Evolutionary conservation across 495 filamentous ascomycete genomes (phyloP), one percentile per base, ranked within the genome.

Genomic region (Saxispiralis lemnorum): DNA sequence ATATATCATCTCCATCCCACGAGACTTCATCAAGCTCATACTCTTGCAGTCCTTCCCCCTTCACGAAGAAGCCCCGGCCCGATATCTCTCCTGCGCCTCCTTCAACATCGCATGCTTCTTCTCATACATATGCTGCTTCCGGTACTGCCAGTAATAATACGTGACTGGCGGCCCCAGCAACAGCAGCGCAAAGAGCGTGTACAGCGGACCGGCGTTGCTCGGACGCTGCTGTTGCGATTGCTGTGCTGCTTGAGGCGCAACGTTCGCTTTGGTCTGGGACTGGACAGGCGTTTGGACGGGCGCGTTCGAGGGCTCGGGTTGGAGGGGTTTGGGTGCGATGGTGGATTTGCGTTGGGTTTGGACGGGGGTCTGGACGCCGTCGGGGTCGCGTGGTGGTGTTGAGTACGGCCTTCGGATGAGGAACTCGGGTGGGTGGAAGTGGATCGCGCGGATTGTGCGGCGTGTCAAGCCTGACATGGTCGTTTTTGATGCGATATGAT

Each of bases 111-210:
- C 18, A 28, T 31, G 14, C 35, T 38, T 18, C 43, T 45, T 42
- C 38, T 41, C 14, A 2, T 45, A 37, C 47, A 50, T 46, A 35
- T 50, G 43, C 17, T 31, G 18, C 38, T 50, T 50, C 13, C 47
- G 42, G 13, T 42, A 35, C 30, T 41, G 7, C 16, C 45, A 50
- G 18, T 50, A 50, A 16, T n/a, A 43, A 20, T 49, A 49, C 5
- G 31, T 15, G 17, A 49, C 35, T 10, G 28, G 12, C 10, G 47
- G 47, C 14, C 30, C 31, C 1, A 32, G 31, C 18, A 39, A 13
- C 9, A 49, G 34, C 20, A 31, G 33, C 13, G 16, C 40, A 17
- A 43, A 12, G 9, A 32, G 13, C 12, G 39, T 41, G 18, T 35
- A 41, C 16, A 47, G 32, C 33, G 38, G 38, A 2, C 38, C 38